phyloP scores from a whole-genome alignment of 169 alveolate species.

The Ichthyophthirius multifiliis region DNA sequence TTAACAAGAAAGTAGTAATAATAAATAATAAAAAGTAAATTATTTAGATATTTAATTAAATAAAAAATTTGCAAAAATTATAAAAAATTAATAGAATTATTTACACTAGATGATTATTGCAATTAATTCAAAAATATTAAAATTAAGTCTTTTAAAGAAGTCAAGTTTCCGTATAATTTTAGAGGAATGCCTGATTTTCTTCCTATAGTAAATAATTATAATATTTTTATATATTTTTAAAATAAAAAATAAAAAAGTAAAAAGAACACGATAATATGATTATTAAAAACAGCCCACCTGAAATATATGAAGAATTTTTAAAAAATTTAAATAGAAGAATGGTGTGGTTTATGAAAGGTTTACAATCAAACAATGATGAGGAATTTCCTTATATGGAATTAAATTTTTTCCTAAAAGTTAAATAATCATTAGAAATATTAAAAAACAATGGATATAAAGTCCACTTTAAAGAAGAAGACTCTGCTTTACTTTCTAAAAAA shows the following conservation, averaged over 20 bases:
- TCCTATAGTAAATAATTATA: background rate
- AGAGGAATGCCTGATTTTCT: background rate
- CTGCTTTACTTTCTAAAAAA: background rate
- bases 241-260: background rate
- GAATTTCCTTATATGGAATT: background rate
- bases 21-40: no score
- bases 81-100: no score
- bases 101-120: background rate
- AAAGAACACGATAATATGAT: slow-evolving; percentile 6
- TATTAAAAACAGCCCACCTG: background rate
- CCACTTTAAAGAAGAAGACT: background rate
- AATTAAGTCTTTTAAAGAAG: background rate
- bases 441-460: slow-evolving; percentile 3
- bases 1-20: no score
- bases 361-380: background rate
- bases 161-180: background rate
- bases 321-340: background rate
- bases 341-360: background rate
- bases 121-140: background rate
- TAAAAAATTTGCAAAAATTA: no score
- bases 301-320: background rate
- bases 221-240: background rate
- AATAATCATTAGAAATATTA: background rate
- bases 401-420: background rate
- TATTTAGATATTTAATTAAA: no score